Percentiles rank a stretch among this genome's conserved stretches.
Evolutionary conservation across 176 grass and related monocot genomes (phyloP).

Genomic region (Musa schizocarpa): DNA sequence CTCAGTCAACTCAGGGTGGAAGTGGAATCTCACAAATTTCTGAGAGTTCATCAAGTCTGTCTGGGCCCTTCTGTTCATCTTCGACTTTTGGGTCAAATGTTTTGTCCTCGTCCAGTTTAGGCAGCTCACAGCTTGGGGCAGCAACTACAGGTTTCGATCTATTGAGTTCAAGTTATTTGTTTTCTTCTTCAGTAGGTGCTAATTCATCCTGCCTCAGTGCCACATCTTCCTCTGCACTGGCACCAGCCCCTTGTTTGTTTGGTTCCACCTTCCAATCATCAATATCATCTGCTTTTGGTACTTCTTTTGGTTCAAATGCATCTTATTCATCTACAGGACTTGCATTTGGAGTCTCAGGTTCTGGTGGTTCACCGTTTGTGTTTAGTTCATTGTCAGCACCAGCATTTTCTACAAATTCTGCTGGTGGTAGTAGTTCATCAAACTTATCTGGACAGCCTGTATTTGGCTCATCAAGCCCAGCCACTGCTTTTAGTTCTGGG

Average conservation of each 20-base stretch:
- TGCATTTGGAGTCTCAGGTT: conserved; percentile 35
- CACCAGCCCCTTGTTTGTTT: conserved; percentile 22
- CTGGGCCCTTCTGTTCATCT: conserved; percentile 11
- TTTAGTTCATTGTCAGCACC: conserved; percentile 31
- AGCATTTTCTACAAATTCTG: conserved; percentile 25
- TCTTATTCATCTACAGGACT: conserved; percentile 27
- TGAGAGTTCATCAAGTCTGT: conserved; percentile 28
- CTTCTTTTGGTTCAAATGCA: conserved; percentile 27
- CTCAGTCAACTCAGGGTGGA: conserved; percentile 22
- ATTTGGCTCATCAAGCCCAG: conserved; percentile 34
- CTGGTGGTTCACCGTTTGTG: conserved; percentile 28
- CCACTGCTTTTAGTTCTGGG: conserved; percentile 24
- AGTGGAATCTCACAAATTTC: conserved; percentile 16
- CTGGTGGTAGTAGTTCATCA: not conserved
- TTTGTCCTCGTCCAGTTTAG: conserved; percentile 43
- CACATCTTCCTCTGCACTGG: conserved; percentile 2
- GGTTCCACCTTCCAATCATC: conserved; percentile 35
- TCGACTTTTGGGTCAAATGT: conserved; percentile 26
- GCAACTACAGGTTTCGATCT: conserved; percentile 18
- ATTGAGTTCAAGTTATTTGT: conserved; percentile 1
- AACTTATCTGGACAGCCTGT: conserved; percentile 24
- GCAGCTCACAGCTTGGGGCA: conserved; percentile 36
- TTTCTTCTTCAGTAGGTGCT: conserved; percentile 8
- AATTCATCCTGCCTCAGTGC: not conserved
- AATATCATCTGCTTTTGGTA: conserved; percentile 26